phyloP scores from a whole-genome alignment of 208 protist species.

The Herpetomonas samuelpessoai region DNA sequence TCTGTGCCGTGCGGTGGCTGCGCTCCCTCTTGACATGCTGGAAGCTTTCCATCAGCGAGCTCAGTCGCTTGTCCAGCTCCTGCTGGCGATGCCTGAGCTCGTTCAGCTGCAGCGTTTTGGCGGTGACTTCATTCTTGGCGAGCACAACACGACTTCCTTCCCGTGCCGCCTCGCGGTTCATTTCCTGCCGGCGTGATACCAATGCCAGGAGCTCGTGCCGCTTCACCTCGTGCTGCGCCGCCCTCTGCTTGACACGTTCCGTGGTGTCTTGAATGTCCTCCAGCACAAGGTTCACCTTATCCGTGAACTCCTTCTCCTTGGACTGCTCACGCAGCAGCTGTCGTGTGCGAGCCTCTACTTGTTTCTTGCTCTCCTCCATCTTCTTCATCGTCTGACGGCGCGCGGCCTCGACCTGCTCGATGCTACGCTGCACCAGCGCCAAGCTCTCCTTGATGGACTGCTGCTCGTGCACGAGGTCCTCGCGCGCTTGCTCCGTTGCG shows the following conservation, averaged over 20 bases:
- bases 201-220: constrained; percentile 66
- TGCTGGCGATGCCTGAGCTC: constrained; percentile 59
- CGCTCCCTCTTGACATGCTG: constrained; percentile 92
- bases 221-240: constrained; percentile 72
- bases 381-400: constrained; percentile 45
- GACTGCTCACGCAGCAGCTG: constrained; percentile 85
- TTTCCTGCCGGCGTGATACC: constrained; percentile 70
- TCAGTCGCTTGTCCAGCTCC: constrained; percentile 75
- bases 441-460: constrained; percentile 45
- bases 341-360: constrained; percentile 79
- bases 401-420: constrained; percentile 19
- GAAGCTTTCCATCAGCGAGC: constrained; percentile 77
- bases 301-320: constrained; percentile 72
- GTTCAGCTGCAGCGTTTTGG: constrained; percentile 58
- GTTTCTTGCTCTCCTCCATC: constrained; percentile 52
- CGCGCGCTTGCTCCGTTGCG: constrained; percentile 39
- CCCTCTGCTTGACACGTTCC: constrained; percentile 55
- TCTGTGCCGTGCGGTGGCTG: constrained; percentile 91
- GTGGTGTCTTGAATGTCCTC: constrained; percentile 72
- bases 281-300: constrained; percentile 41
- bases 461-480: constrained; percentile 43
- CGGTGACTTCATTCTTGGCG: constrained; percentile 87
- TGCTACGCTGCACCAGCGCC: constrained; percentile 24
- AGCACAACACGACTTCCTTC: constrained; percentile 68
- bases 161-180: constrained; percentile 84